Evolutionary conservation across 208 protist genomes (phyloP).

Genomic region (Trypanosoma grayi): DNA sequence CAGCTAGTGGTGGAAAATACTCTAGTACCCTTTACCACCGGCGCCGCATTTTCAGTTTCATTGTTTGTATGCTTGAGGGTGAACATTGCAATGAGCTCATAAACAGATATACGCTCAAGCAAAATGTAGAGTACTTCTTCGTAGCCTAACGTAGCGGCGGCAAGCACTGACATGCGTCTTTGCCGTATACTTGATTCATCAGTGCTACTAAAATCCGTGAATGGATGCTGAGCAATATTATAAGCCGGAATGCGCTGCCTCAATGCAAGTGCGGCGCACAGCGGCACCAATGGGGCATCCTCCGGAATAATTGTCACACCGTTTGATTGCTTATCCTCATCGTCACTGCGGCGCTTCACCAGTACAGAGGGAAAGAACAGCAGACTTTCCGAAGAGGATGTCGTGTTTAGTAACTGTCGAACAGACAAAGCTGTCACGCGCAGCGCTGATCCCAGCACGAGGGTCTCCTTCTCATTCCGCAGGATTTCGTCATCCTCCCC

Average conservation of each 20-base stretch:
- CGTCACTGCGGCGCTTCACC: constrained; percentile 51
- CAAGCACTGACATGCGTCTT: constrained; percentile 54
- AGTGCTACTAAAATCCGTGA: constrained; percentile 47
- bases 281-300: constrained; percentile 45
- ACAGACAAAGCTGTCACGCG: constrained; percentile 10
- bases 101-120: constrained; percentile 58
- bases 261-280: constrained; percentile 57
- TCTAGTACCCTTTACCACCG: background rate
- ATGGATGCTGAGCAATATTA: constrained; percentile 51
- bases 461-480: background rate
- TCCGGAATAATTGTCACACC: constrained; percentile 49
- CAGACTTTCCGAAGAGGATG: constrained; percentile 13
- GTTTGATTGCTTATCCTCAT: constrained; percentile 21
- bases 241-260: constrained; percentile 59
- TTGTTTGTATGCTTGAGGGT: constrained; percentile 19
- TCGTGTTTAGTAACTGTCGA: constrained; percentile 23
- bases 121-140: constrained; percentile 60
- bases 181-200: constrained; percentile 29
- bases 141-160: constrained; percentile 67
- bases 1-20: background rate
- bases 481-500: constrained; percentile 6
- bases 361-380: constrained; percentile 56
- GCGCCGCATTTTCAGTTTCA: background rate
- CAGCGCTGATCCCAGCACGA: constrained; percentile 10
- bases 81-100: constrained; percentile 65